These are phyloP conservation scores for Cutaneotrichosporon spelunceum DNA, from an alignment of 1,284 basidiomycete species.

Conservation along the genomic window DNA sequence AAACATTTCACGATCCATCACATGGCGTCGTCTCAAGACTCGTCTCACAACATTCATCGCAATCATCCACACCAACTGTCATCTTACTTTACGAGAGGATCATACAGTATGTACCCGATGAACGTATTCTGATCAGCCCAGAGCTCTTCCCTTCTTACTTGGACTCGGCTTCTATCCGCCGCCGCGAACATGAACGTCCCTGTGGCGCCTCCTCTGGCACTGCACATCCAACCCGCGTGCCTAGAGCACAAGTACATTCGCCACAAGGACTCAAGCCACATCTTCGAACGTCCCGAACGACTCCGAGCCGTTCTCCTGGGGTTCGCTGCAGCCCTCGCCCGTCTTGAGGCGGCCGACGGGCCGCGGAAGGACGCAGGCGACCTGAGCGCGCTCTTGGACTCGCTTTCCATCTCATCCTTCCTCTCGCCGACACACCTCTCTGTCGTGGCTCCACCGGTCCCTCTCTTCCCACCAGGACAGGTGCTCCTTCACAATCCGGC, in stretches of 20 bases:
- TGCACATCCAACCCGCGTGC: constrained; percentile 53
- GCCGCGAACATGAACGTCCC: background rate
- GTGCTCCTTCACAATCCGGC: constrained; percentile 46
- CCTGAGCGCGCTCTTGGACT: constrained; percentile 36
- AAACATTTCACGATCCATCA: background rate
- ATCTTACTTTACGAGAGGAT: background rate
- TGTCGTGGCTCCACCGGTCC: constrained; percentile 31
- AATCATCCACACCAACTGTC: background rate
- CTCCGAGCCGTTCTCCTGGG: constrained; percentile 75
- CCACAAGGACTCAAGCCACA: constrained; percentile 64
- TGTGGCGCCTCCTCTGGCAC: constrained; percentile 33
- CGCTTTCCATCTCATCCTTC: constrained; percentile 32
- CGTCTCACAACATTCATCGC: background rate
- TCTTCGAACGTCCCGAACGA: constrained; percentile 87
- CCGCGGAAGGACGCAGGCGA: constrained; percentile 22
- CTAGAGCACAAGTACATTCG: constrained; percentile 70
- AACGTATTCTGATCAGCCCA: background rate
- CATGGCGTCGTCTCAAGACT: background rate
- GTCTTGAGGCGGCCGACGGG: constrained; percentile 58
- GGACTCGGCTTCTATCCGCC: background rate
- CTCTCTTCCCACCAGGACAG: constrained; percentile 31
- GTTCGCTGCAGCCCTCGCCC: constrained; percentile 69
- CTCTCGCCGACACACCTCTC: constrained; percentile 26
- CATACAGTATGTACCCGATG: background rate
- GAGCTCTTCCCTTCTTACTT: background rate